Percentiles rank a stretch among this genome's conserved stretches.
Evolutionary conservation across 1,284 basidiomycete genomes (phyloP).

Genomic region (Ceratobasidium sp.): DNA sequence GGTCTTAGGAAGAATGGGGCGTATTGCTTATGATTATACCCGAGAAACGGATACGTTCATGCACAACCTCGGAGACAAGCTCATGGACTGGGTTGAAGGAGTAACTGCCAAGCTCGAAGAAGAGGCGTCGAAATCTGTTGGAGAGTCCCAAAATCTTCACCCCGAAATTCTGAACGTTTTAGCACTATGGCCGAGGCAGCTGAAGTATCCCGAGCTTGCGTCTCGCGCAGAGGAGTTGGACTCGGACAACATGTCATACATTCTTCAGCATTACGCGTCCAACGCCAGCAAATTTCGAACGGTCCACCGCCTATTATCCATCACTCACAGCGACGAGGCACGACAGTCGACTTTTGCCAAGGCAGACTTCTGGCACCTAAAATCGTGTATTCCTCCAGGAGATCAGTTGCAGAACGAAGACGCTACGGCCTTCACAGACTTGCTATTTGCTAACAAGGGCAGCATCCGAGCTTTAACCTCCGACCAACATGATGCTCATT

Average conservation of each 20-base stretch:
- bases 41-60: constrained; percentile 54
- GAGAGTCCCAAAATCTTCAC: constrained; percentile 57
- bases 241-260: constrained; percentile 37
- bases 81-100: constrained; percentile 75
- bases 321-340: constrained; percentile 60
- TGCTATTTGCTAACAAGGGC: constrained; percentile 64
- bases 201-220: constrained; percentile 30
- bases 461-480: constrained; percentile 27
- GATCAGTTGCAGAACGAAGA: constrained; percentile 72
- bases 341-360: constrained; percentile 65
- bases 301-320: constrained; percentile 71
- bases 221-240: constrained; percentile 39
- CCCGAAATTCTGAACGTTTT: constrained; percentile 69
- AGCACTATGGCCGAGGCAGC: constrained; percentile 74
- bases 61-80: constrained; percentile 60
- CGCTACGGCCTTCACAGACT: constrained; percentile 78
- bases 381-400: constrained; percentile 73
- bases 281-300: constrained; percentile 75
- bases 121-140: constrained; percentile 53
- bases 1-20: constrained; percentile 73
- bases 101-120: constrained; percentile 61
- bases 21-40: constrained; percentile 69
- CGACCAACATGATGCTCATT: constrained; percentile 36
- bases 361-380: constrained; percentile 85
- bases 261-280: constrained; percentile 57